Conservation (phyloP, 352 stramenopile species). For the Phytophthora citrophthora region DNA sequence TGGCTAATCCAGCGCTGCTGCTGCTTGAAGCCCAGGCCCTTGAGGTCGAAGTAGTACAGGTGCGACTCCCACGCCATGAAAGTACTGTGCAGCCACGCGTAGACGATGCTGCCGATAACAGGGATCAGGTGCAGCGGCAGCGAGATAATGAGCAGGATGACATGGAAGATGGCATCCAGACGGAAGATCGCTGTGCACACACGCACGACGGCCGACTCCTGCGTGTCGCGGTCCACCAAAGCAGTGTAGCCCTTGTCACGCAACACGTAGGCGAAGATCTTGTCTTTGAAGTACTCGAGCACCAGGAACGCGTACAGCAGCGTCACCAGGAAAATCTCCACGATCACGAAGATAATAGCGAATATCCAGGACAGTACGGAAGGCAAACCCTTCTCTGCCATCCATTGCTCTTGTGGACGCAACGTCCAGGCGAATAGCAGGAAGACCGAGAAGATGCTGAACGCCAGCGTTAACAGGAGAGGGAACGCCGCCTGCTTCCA, state of each 20-base stretch:
- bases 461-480: conserved; percentile 57
- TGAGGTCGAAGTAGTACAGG: conserved; percentile 68
- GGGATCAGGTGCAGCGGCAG: conserved; percentile 68
- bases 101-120: conserved; percentile 57
- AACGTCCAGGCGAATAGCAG: conserved; percentile 52
- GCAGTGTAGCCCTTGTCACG: conserved; percentile 39
- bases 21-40: conserved; percentile 46
- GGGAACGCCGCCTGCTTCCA: conserved; percentile 55
- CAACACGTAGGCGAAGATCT: conserved; percentile 64
- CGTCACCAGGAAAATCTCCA: conserved; percentile 63
- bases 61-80: conserved; percentile 66
- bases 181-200: conserved; percentile 51
- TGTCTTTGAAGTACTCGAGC: conserved; percentile 59
- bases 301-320: conserved; percentile 56
- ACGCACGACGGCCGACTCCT: conserved; percentile 44
- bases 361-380: conserved; percentile 56
- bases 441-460: conserved; percentile 53
- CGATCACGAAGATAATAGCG: conserved; percentile 52
- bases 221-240: conserved; percentile 37
- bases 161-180: conserved; percentile 47
- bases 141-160: conserved; percentile 56
- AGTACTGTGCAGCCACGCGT: conserved; percentile 62
- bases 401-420: conserved; percentile 45
- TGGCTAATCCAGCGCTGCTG: conserved; percentile 52
- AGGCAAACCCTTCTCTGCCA: conserved; percentile 42